A percentile compares a stretch with the other conserved stretches of the same genome.
Evolutionary conservation across 1,139 yeast genomes (phyloP).

Genomic region (Yamadazyma triangularis): DNA sequence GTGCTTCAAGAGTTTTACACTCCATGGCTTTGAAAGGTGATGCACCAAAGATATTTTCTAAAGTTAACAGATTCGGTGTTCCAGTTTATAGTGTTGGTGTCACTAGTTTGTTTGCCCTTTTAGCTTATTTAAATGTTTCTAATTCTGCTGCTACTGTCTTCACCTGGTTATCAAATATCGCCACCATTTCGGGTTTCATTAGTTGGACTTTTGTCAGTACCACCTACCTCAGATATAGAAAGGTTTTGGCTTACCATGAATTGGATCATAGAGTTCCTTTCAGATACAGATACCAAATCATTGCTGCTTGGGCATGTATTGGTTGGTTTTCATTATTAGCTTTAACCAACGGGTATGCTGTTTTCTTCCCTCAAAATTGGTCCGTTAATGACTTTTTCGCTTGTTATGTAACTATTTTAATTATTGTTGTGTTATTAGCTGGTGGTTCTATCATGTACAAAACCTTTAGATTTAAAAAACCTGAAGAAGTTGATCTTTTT

Average conservation of each 20-base stretch:
- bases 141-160: conserved; percentile 52
- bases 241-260: conserved; percentile 40
- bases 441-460: conserved; percentile 26
- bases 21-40: conserved; percentile 58
- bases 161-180: conserved; percentile 65
- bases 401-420: conserved; percentile 51
- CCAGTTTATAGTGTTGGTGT: conserved; percentile 31
- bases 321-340: conserved; percentile 35
- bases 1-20: conserved; percentile 62
- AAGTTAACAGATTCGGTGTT: conserved; percentile 60
- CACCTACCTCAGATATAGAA: conserved; percentile 51
- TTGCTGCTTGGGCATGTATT: conserved; percentile 40
- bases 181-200: conserved; percentile 65
- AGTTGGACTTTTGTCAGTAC: conserved; percentile 57
- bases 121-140: conserved; percentile 62
- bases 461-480: conserved; percentile 8
- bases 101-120: conserved; percentile 32
- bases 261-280: conserved; percentile 26
- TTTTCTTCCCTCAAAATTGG: conserved; percentile 41
- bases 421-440: conserved; percentile 41
- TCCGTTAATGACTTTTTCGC: conserved; percentile 47
- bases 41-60: conserved; percentile 54
- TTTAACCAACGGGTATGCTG: conserved; percentile 50
- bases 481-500: conserved; percentile 36
- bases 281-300: conserved; percentile 42